Evolutionary conservation across 306 rosid species (phyloP).

Genomic region (Acacia confusa): DNA sequence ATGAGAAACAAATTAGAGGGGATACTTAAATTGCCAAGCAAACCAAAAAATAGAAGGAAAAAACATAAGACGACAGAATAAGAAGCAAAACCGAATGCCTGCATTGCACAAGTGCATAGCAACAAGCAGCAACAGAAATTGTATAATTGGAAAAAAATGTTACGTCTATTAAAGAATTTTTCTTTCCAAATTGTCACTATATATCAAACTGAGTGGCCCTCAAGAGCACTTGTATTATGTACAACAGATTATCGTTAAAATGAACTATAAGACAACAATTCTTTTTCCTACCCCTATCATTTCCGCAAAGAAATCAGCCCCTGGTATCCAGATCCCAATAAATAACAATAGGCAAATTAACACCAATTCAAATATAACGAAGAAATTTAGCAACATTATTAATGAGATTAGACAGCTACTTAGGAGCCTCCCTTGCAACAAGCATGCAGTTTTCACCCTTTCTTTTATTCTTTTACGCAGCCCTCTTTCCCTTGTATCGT

Average conservation of each 20-base stretch:
- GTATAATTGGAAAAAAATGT: neutral
- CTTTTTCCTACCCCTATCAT: neutral
- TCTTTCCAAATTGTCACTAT: neutral
- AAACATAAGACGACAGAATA: neutral
- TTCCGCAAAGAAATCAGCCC: neutral
- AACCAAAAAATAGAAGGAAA: neutral
- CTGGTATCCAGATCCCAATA: neutral
- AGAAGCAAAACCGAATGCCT: neutral
- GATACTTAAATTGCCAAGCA: neutral
- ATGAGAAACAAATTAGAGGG: neutral
- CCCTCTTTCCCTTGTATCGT: constrained; percentile 16
- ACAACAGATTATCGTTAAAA: constrained; percentile 14
- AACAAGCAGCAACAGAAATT: neutral
- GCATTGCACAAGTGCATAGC: neutral
- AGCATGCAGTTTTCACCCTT: constrained; percentile 18
- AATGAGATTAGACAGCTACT: neutral
- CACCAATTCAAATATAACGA: constrained; percentile 6
- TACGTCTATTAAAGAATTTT: neutral
- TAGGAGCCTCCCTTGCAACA: constrained; percentile 14
- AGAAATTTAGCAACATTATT: constrained; percentile 5
- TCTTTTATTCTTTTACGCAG: constrained; percentile 7
- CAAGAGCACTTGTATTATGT: neutral
- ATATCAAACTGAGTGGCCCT: neutral
- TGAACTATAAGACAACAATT: neutral
- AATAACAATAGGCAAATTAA: constrained; percentile 12